These are phyloP conservation scores for Arthrobotrys pseudoclavata DNA, from an alignment of 2,329 filamentous ascomycete species.

Conservation along the genomic window DNA sequence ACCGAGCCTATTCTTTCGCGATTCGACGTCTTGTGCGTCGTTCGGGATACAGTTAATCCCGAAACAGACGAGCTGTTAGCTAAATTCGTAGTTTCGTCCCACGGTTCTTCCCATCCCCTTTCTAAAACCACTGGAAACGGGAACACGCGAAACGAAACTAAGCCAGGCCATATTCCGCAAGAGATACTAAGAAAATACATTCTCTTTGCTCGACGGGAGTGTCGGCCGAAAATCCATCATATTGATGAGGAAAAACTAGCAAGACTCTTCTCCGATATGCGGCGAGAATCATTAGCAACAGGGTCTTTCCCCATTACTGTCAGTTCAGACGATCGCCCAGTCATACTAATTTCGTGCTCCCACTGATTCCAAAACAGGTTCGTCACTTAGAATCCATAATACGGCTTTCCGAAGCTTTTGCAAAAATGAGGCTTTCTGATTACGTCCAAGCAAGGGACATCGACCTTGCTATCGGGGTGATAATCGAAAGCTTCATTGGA, in stretches of 20 bases:
- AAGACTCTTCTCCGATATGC: slow-evolving; percentile 94
- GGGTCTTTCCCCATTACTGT: slow-evolving; percentile 98
- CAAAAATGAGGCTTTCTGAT: slow-evolving; percentile 97
- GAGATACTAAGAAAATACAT: slow-evolving; percentile 96
- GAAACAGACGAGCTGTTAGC: slow-evolving; percentile 92
- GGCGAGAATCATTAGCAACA: slow-evolving; percentile 89
- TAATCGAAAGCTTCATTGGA: slow-evolving; percentile 94
- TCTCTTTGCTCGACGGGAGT: slow-evolving; percentile 90
- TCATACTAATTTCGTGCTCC: slow-evolving; percentile 70
- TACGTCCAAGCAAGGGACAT: slow-evolving; percentile 93
- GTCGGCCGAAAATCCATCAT: slow-evolving; percentile 91
- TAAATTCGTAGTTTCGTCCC: slow-evolving; percentile 93
- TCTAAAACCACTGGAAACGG: slow-evolving; percentile 69
- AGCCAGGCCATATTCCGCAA: slow-evolving; percentile 76
- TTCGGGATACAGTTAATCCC: slow-evolving; percentile 94
- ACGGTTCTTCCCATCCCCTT: slow-evolving; percentile 85
- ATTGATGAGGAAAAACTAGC: slow-evolving; percentile 98
- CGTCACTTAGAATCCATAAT: slow-evolving; percentile 98
- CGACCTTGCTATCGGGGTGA: slow-evolving; percentile 95
- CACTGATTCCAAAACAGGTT: slow-evolving; percentile 66
- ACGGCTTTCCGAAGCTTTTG: slow-evolving; percentile 92
- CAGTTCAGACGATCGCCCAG: background rate
- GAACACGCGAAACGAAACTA: slow-evolving; percentile 46
- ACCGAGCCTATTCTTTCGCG: slow-evolving; percentile 97
- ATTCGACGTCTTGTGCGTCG: slow-evolving; percentile 97